Evolutionary conservation across 495 filamentous ascomycete genomes (phyloP), one percentile per base, ranked within the genome.

Genomic region (Clavariopsis aquatica): DNA sequence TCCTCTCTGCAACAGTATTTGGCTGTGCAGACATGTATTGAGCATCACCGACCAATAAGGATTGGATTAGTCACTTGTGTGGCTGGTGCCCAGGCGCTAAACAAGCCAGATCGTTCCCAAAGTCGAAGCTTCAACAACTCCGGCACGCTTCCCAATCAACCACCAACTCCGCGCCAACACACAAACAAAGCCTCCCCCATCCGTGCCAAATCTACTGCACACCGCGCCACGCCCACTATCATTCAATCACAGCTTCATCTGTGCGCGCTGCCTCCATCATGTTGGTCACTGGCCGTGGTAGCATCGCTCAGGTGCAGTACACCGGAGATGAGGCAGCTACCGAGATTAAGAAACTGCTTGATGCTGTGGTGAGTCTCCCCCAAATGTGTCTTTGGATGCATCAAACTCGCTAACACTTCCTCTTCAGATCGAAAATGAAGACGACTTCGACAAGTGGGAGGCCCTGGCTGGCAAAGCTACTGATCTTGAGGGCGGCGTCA

Each of bases 401-500:
- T n/a, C n/a, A n/a, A n/a, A n/a, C n/a, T n/a, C 38, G 19, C 19
- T 26, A 49, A 22, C 27, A 63, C 36, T 60, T 62, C 24, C 41
- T 46, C 28, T 43, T 13, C 29, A 70, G 68, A 20, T 17, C 10
- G 68, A 51, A 8, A 53, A 72, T 46, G 84, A 92, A 2, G 94
- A 99, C 77, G 91, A 90, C 75, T 96, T 94, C 72, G 93, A 96
- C 69, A 85, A 86, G 24, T 99, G 94, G 94, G 94, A 97, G 78
- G 91, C 90, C 75, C 87, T 98, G 23, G 86, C 97, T 60, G 86
- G 86, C 66, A 85, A 86, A 19, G 90, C 88, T 45, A 90, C 96
- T 73, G 80, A 81, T 51, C 86, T 96, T 24, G 95, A 99, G 70
- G 93, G 93, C 29, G 94, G 94, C 13, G 83, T 99, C 57, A 98